These are phyloP conservation scores for Botrytis pseudocinerea DNA, from an alignment of 2,329 filamentous ascomycete species.

Conservation along the genomic window DNA sequence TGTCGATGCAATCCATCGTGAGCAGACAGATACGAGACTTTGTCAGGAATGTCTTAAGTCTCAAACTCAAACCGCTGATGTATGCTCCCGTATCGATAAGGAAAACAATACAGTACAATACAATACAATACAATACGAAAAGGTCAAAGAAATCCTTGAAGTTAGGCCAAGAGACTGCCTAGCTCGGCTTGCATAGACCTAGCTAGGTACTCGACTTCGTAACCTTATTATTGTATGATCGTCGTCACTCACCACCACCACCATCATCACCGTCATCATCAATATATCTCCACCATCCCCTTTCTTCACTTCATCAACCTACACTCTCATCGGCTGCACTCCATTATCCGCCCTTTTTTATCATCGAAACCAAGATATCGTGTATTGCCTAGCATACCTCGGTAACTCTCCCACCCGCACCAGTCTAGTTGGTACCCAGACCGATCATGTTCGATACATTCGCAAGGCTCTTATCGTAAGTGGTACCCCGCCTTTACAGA, in stretches of 20 bases:
- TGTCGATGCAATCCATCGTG: not conserved
- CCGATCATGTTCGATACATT: slow-evolving; percentile 72
- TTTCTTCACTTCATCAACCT: not conserved
- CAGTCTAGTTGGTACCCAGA: not conserved
- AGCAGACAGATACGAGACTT: not conserved
- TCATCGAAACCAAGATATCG: not conserved
- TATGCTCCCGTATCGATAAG: slow-evolving; percentile 1
- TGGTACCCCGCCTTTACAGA: slow-evolving; percentile 39
- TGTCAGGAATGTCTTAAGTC: not conserved
- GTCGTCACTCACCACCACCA: not conserved
- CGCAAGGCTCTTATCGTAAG: slow-evolving; percentile 76
- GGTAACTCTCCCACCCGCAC: not conserved
- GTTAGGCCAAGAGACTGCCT: not conserved
- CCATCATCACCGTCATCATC: not conserved
- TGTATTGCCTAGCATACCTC: not conserved
- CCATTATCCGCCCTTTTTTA: not conserved
- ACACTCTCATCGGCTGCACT: slow-evolving; percentile 2
- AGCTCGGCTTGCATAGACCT: not conserved
- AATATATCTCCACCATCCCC: not conserved
- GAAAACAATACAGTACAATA: not conserved
- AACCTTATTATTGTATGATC: not conserved
- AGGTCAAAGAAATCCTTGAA: slow-evolving; percentile 6
- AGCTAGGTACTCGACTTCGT: not conserved
- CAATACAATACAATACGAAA: too few species aligned
- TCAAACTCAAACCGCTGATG: not conserved